These are phyloP conservation scores for Tephrocybe sp. DNA, from an alignment of 768 basidiomycete species.

Conservation along the genomic window DNA sequence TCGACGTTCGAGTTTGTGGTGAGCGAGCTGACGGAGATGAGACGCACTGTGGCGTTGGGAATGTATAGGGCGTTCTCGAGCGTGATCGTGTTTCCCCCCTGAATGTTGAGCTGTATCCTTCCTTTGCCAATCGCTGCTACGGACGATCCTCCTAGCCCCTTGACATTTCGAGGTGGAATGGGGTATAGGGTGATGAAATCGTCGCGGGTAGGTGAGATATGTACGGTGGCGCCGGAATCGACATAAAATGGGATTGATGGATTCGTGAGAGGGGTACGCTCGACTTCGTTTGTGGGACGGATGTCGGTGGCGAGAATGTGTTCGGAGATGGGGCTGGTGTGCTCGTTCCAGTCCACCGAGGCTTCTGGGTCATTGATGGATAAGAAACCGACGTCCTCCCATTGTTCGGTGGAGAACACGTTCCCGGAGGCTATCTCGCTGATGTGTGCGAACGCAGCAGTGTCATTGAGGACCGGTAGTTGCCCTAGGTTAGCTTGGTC, in stretches of 20 bases:
- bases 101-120: conserved; percentile 19
- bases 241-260: conserved; percentile 17
- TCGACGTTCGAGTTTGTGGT: not conserved
- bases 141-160: conserved; percentile 24
- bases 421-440: too few relatives aligned
- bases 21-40: conserved; percentile 23
- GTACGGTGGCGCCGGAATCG: conserved; percentile 23
- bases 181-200: conserved; percentile 25
- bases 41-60: conserved; percentile 19
- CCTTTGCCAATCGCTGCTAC: conserved; percentile 24
- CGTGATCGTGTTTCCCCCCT: conserved; percentile 7
- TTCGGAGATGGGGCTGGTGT: not conserved
- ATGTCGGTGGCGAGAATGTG: not conserved
- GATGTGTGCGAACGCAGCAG: not conserved
- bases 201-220: conserved; percentile 20
- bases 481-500: not conserved
- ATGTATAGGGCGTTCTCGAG: conserved; percentile 21
- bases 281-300: not conserved
- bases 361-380: not conserved
- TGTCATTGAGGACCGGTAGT: not conserved
- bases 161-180: conserved; percentile 20
- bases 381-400: not conserved
- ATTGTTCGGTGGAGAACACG: too few relatives aligned
- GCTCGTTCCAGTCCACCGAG: not conserved
- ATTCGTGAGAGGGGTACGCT: not conserved